Evolutionary conservation across 148 eudicot genomes (phyloP), one percentile per base, ranked within the genome.

Genomic region (Chenopodium quinoa): DNA sequence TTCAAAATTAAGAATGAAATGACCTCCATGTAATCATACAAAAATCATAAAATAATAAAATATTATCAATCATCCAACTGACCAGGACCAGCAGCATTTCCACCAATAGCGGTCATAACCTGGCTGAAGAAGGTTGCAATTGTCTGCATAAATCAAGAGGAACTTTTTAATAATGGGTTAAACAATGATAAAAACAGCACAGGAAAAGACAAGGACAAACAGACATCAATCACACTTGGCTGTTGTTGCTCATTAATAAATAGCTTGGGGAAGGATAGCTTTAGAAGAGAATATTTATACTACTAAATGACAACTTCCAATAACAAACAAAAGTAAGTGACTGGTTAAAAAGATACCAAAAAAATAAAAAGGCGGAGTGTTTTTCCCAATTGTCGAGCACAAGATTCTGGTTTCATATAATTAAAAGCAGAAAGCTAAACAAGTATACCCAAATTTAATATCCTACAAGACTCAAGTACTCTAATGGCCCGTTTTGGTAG

Each of bases 61-160:
- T 20, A 58, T 13, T 75, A 46, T 12, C 48, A 78, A 75, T 71
- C 75, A 74, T 52, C 65, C 46, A 58, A 88, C 91, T 47, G 34
- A 92, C 98, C 98, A 81, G 97, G 91, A 69, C 98, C 97, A 50
- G 98, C 93, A 81, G 97, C 87, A 78, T 89, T 94, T 85, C 97
- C 98, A 52, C 98, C 97, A 67, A 94, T 85, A 50, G 93, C 89
- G 13, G 88, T 73, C 98, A 94, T 94, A 78, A 94, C 90, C 80
- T 88, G 89, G 90, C 98, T 94, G 90, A 94, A 94, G 87, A 90
- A 94, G 40, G 88, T 90, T 73, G 98, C 92, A 78, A 94, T 90
- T 31, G 95, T 91, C 98, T 94, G 93, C 83, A 81, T 76, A 50
- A 82, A 79, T 71, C 66, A 66, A 19, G 65, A 14, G 23, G 17